Evolutionary conservation across 2,329 filamentous ascomycete species (phyloP), one percentile per base, ranked within the genome.

Genomic region (Epichloe brachyelytri): DNA sequence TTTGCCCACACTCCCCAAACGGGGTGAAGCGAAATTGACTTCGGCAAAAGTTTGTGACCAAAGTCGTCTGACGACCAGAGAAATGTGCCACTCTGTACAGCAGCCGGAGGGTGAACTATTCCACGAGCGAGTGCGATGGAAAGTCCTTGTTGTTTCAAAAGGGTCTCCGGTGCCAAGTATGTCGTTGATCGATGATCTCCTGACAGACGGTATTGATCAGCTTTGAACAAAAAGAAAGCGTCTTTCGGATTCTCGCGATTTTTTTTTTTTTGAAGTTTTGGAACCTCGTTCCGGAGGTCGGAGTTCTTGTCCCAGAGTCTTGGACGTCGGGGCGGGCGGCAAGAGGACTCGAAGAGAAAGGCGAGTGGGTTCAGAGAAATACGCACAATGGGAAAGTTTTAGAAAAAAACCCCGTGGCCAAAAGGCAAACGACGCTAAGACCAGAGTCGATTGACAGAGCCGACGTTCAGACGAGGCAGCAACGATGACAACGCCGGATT

Each of bases 1-100:
- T 43, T 45, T 52, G 53, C 37, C 30, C 43, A 53, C 54, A 52
- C 50, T 60, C 55, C 56, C 51, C 57, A 48, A 45, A 33, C 43
- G 55, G 54, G 57, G 57, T 52, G 17, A 53, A 40, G 37, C 43
- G 46, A 43, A 30, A 43, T 43, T 15, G 30, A 37, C 34, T 46
- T 47, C 34, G 20, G 38, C 49, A 53, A 48, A 48, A 43, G 15
- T 40, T 43, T 44, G n/a, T 36, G 4, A 37, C 11, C 12, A 30
- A 36, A 49, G 41, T 26, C 50, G 47, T 49, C 26, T 30, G 46
- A 51, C 34, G 45, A 51, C 46, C 7, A 33, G 20, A 26, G 17
- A 43, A 43, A 43, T 41, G 40, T 44, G 26, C 2, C 26, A 12
- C 17, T 41, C 19, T 48, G 38, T 45, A 19, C 36, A 38, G 46